Base-by-base conservation (phyloP, 1,139 yeast genomes). In the Blastobotrys capitulatus region DNA sequence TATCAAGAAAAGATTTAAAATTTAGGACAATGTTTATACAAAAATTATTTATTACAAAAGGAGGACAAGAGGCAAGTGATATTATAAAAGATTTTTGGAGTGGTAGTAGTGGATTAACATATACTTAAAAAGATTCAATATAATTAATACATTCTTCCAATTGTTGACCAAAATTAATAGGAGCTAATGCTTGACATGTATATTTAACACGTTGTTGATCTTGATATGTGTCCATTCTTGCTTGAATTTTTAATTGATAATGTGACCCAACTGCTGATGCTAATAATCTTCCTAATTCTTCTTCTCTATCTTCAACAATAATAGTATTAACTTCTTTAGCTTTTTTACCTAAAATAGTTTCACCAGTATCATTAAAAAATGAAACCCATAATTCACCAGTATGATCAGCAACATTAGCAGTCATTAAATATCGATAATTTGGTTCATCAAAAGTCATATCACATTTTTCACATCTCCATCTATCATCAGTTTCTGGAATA, bases 391-490 rank as follows among this genome's bases (percentile, higher is more conserved):
- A 70, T 65, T 85, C 92, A 25, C 90, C 95, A 2, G 95, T 76
- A 53, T 76, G 74, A 66, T 94, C 99, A 63, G 82, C 76, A 12
- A 89, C 77, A 2, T 88, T 79, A 47, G 82, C 69, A 22, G 83
- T 82, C 58, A 90, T 67, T 51, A 90, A 81, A 60, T 86, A 94
- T 64, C 97, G 79, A 70, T 86, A 82, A 46, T 76, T 73, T 31
- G 98, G 97, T 52, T 74, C 76, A 2, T 77, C 73, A 61, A 79
- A 82, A 51, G 78, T 77, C 51, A 77, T 72, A 60, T 87, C 84
- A 76, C 97, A 90, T 66, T 84, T 85, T 65, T 89, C 97, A 73
- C 99, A 94, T 67, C 95, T 80, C 96, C 96, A 92, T 22, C 82
- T 73, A 18, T 83, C 86, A 65, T 83, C 87, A 38, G 79, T 74